Evolutionary conservation across 2,329 filamentous ascomycete genomes (phyloP).

Genomic region (Colletotrichum plurivorum): DNA sequence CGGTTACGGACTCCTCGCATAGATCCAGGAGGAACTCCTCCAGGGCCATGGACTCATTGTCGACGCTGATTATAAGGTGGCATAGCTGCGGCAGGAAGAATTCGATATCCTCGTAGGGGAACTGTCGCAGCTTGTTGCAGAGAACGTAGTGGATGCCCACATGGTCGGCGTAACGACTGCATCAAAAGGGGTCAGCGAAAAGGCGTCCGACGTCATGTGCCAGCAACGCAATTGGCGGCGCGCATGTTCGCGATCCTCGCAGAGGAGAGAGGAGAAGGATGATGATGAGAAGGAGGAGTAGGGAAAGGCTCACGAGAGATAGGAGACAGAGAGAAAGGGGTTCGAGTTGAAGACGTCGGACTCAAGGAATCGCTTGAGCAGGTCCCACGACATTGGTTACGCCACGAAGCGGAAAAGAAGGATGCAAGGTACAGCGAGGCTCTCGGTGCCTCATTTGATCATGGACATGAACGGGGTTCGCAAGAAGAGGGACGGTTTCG

Average conservation of each 20-base stretch:
- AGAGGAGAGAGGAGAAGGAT: neutral
- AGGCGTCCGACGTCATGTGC: slow-evolving; percentile 12
- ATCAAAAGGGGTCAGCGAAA: slow-evolving; percentile 26
- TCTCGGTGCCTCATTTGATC: slow-evolving; percentile 55
- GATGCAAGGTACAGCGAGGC: slow-evolving; percentile 46
- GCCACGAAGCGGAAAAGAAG: slow-evolving; percentile 46
- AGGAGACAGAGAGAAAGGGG: slow-evolving; percentile 89
- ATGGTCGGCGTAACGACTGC: slow-evolving; percentile 88
- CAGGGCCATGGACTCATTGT: slow-evolving; percentile 92
- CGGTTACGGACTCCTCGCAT: slow-evolving; percentile 89
- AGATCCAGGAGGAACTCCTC: slow-evolving; percentile 90
- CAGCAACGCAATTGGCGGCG: slow-evolving; percentile 13
- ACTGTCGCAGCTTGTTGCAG: slow-evolving; percentile 89
- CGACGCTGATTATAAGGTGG: slow-evolving; percentile 88
- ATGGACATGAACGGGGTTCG: slow-evolving; percentile 48
- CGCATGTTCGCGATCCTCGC: neutral
- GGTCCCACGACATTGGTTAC: slow-evolving; percentile 82
- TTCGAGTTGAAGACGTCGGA: slow-evolving; percentile 95
- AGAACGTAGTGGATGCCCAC: slow-evolving; percentile 92
- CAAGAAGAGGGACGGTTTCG: slow-evolving; percentile 42
- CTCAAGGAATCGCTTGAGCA: slow-evolving; percentile 92
- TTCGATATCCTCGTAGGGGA: slow-evolving; percentile 92
- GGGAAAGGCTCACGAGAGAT: slow-evolving; percentile 79
- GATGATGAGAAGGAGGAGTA: slow-evolving; percentile 27
- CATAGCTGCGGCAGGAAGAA: slow-evolving; percentile 93